These are phyloP conservation scores for Solanum boliviense DNA, from an alignment of 257 asterid species.

Conservation along the genomic window DNA sequence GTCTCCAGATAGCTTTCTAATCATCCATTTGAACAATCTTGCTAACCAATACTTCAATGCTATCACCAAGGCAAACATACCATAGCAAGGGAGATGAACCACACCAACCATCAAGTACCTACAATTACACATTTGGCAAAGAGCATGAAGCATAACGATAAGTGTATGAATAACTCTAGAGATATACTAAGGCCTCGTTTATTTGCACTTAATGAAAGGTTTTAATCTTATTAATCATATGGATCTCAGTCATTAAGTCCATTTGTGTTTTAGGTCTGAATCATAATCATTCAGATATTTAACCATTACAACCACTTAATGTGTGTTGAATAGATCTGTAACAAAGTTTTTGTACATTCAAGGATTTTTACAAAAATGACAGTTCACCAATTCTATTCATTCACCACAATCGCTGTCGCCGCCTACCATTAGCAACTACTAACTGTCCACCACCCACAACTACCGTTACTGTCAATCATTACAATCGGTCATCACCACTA, in stretches of 20 bases:
- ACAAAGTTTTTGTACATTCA: neutral
- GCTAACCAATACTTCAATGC: conserved; percentile 24
- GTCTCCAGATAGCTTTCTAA: neutral
- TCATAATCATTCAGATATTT: neutral
- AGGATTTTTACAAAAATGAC: neutral
- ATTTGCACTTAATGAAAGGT: neutral
- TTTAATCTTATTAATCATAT: neutral
- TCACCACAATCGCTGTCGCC: no score
- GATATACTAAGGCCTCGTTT: neutral
- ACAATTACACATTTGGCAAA: conserved; percentile 8
- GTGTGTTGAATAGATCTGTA: neutral
- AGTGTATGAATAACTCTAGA: neutral
- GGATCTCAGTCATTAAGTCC: neutral
- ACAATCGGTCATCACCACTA: no score
- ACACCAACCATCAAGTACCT: conserved; percentile 61
- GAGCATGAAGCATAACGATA: neutral
- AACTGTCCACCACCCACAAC: no score
- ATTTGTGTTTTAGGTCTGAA: neutral
- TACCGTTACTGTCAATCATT: no score
- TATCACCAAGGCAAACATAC: conserved; percentile 28
- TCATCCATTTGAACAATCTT: neutral
- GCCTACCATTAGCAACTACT: no score
- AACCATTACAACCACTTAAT: neutral
- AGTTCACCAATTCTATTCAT: no score
- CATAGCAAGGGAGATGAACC: conserved; percentile 47